Conservation (phyloP, 306 rosid species). For the Vigna nakashimae region DNA sequence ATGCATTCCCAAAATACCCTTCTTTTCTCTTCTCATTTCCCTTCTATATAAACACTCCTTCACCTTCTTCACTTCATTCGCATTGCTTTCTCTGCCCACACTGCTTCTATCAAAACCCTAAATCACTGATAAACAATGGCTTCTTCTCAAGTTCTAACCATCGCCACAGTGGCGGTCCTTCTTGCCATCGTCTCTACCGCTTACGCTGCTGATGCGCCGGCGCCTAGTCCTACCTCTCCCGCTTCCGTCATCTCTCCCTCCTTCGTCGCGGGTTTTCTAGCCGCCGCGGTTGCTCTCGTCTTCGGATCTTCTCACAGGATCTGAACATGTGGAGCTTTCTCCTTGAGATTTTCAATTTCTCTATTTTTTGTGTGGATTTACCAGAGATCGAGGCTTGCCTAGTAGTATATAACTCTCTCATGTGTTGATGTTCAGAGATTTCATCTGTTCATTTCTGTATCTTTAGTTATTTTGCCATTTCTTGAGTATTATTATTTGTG, state of each 20-base stretch:
- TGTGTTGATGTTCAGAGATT: constrained; percentile 33
- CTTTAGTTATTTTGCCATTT: constrained; percentile 17
- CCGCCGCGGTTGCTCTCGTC: constrained; percentile 59
- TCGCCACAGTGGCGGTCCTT: constrained; percentile 52
- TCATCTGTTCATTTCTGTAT: constrained; percentile 12
- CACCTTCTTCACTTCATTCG: not conserved
- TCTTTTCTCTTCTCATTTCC: constrained; percentile 4
- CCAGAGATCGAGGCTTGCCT: constrained; percentile 19
- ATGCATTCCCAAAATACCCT: constrained; percentile 63
- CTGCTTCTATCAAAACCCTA: constrained; percentile 41
- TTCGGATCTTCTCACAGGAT: constrained; percentile 72
- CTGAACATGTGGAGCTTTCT: constrained; percentile 40
- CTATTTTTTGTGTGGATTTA: constrained; percentile 4
- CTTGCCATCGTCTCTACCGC: constrained; percentile 49
- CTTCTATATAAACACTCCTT: constrained; percentile 40
- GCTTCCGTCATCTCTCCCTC: constrained; percentile 65
- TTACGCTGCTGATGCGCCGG: constrained; percentile 66
- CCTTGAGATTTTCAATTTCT: constrained; percentile 5
- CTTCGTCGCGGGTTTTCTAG: constrained; percentile 44
- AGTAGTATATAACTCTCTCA: constrained; percentile 9
- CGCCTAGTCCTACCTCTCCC: constrained; percentile 76
- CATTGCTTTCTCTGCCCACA: not conserved
- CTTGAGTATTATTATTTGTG: not conserved
- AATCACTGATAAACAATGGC: constrained; percentile 57
- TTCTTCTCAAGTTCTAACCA: constrained; percentile 44